Base-by-base conservation (phyloP, 192 early-diverging fungal genomes). In the Gamsiella multidivaricata region DNA sequence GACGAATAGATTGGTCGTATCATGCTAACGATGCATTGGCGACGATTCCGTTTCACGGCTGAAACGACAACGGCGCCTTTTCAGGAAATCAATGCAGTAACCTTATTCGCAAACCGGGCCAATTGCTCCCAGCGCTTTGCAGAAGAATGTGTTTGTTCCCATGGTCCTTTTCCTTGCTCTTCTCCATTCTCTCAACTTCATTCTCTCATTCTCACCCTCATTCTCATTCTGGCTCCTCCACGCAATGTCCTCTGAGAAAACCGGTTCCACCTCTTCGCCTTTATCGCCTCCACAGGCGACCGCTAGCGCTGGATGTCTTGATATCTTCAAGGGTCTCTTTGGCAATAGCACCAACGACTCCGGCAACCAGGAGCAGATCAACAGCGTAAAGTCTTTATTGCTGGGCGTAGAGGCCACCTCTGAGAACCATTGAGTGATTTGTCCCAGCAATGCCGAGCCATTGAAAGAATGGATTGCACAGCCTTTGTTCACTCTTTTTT, bases 241-340 rank as follows among this genome's bases (percentile, higher is more conserved):
- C 7, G 18, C 17, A 39, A 72, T 61, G 62, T 60, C 62, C 22
- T 60, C 63, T 39, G 71, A 75, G 64, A 75, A 75, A 54, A n/a
- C 9, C 9, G 17, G n/a, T n/a, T n/a, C n/a, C n/a, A n/a, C 5
- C 4, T 62, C 28, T 33, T n/a, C 29, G 4, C 26, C 56, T 23
- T 14, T 56, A 22, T 55, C 70, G 12, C 22, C 14, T 50, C 32
- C 68, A 29, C 28, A 43, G 32, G 57, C 3, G 2, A 15, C 51
- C 5, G 14, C 71, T 18, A 43, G 31, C 22, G 2, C 63, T 46
- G 71, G 71, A 32, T 75, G 71, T n/a, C 41, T 75, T 6, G 41
- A 45, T 49, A 75, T 75, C 71, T 61, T 75, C 31, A 59, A 57
- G 50, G 47, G 56, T 10, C 57, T 75, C 37, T 75, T 75, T 47